Conservation (phyloP, 345 rosid species). For the Passiflora organensis region DNA sequence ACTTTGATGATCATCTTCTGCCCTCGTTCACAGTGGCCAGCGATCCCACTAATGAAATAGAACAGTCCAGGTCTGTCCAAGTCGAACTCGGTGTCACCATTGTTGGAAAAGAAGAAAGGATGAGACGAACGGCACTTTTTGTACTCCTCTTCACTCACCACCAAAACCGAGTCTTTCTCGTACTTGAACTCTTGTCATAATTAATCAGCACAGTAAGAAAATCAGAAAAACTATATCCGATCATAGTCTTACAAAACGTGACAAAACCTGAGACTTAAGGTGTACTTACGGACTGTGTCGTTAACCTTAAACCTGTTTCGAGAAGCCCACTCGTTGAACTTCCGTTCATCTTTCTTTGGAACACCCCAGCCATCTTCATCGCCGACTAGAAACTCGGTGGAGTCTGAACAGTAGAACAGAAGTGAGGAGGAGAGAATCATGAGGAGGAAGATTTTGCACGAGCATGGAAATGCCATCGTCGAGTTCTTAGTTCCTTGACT, state of each 20-base stretch:
- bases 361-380: conserved; percentile 17
- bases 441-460: conserved; percentile 5
- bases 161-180: conserved; percentile 52
- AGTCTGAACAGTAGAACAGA: not conserved
- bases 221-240: no score
- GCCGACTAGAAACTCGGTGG: conserved; percentile 16
- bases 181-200: conserved; percentile 43
- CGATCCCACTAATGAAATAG: conserved; percentile 58
- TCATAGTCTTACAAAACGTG: no score
- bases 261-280: not conserved
- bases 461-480: not conserved
- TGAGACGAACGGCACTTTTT: conserved; percentile 43
- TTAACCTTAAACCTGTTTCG: conserved; percentile 17
- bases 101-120: conserved; percentile 54
- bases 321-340: conserved; percentile 20
- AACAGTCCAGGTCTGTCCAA: conserved; percentile 49
- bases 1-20: conserved; percentile 70
- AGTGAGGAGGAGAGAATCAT: conserved; percentile 1
- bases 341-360: conserved; percentile 11
- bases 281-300: conserved; percentile 19
- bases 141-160: conserved; percentile 57
- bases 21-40: conserved; percentile 57
- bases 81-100: conserved; percentile 35
- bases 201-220: not conserved
- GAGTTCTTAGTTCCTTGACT: no score